Conservation (phyloP, 441 rosid genomes). For the Brassica balearica region DNA sequence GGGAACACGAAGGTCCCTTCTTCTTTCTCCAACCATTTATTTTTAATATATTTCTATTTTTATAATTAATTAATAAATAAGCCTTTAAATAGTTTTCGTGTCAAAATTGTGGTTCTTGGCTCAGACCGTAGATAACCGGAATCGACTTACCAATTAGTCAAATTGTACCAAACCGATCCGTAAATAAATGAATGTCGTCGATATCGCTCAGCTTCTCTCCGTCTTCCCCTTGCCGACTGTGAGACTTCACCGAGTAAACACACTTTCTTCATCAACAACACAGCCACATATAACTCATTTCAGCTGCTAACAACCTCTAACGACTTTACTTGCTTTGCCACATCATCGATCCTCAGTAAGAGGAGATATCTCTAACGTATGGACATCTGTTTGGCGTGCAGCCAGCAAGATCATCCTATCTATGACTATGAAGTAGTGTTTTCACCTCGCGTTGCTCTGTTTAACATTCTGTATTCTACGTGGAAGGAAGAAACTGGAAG, state of each 20-base stretch:
- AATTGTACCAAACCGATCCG: constrained; percentile 14
- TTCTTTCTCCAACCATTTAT: neutral
- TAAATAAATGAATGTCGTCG: neutral
- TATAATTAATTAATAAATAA: neutral
- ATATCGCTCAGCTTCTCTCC: neutral
- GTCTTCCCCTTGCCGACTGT: constrained; percentile 13
- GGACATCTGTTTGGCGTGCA: constrained; percentile 99
- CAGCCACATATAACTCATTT: no score
- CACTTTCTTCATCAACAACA: no score
- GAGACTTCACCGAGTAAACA: neutral
- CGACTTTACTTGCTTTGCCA: no score
- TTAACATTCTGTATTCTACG: no score
- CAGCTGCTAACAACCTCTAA: no score
- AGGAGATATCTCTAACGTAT: constrained; percentile 38
- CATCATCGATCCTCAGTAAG: no score
- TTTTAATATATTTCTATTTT: constrained; percentile 2
- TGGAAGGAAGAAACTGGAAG: no score
- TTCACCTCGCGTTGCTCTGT: neutral
- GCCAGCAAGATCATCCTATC: constrained; percentile 91
- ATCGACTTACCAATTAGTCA: neutral
- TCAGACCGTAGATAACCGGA: neutral
- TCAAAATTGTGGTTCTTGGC: neutral
- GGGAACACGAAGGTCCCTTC: constrained; percentile 2
- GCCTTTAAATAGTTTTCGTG: constrained; percentile 8
- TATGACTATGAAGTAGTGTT: constrained; percentile 87